Conservation (phyloP, 2,329 filamentous ascomycete genomes). For the Amphichorda felina region DNA sequence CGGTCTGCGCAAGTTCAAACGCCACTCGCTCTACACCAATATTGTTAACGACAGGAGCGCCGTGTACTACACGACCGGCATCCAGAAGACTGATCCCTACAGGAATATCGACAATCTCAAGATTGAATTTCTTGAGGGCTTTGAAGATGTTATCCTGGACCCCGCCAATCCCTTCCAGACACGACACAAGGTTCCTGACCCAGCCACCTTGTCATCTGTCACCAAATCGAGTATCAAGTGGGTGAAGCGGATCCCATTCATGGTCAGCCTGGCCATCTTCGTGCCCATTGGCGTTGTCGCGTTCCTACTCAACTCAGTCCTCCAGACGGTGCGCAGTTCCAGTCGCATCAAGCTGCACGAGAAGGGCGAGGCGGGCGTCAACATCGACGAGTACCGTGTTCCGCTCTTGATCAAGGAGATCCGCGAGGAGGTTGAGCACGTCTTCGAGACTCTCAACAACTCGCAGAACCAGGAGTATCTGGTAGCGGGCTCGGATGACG, state of each 20-base stretch:
- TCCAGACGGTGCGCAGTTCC: constrained; percentile 66
- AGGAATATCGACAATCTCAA: constrained; percentile 53
- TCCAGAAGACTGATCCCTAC: constrained; percentile 70
- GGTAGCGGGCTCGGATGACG: constrained; percentile 25
- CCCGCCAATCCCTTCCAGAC: constrained; percentile 45
- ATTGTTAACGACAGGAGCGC: constrained; percentile 77
- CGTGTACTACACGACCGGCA: constrained; percentile 71
- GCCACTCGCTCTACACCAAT: constrained; percentile 73
- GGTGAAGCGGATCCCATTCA: constrained; percentile 47
- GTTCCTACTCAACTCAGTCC: constrained; percentile 63
- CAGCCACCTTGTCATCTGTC: constrained; percentile 16
- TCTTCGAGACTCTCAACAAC: constrained; percentile 61
- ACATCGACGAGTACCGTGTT: constrained; percentile 60
- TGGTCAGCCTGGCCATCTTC: constrained; percentile 54
- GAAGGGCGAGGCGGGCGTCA: constrained; percentile 53
- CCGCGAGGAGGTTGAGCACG: constrained; percentile 63
- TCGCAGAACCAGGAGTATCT: constrained; percentile 24
- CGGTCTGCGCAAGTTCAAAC: constrained; percentile 63
- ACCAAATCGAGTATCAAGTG: constrained; percentile 18
- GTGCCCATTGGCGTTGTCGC: constrained; percentile 60
- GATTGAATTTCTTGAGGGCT: constrained; percentile 63
- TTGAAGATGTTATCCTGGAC: constrained; percentile 66
- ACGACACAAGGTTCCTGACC: constrained; percentile 19
- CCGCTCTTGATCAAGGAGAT: constrained; percentile 67
- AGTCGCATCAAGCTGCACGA: constrained; percentile 69